Evolutionary conservation across 2,329 filamentous ascomycete species (phyloP), one percentile per base, ranked within the genome.

Genomic region (Ambrosiella cleistominuta): DNA sequence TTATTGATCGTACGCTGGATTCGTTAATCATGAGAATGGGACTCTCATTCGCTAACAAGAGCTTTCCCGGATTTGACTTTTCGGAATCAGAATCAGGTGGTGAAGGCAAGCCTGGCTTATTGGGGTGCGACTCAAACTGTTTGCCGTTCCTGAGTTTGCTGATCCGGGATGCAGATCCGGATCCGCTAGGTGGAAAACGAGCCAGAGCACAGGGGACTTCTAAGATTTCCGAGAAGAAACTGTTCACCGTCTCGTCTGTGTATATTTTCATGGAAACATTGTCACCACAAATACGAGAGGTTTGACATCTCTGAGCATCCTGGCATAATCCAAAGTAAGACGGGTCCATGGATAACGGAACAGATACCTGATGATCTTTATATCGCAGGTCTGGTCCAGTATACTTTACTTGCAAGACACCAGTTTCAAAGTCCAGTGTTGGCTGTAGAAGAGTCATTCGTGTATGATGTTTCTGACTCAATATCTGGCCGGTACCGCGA

Each of bases 11-110:
- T 53, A 97, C 77, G 63, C 89, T 96, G 8, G 86, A 82, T 57
- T 81, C 78, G 17, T 87, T 88, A 58, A 97, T 83, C 52, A 88
- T 79, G 0, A 98, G 77, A 50, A 98, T 94, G 0, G 93, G 91
- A 57, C 88, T 95, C 69, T 97, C 93, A 67, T 98, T 98, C 27
- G 90, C 86, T 2, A 98, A 73, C 0, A 93, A 72, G 39, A 97
- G 89, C 2, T 82, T 76, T 68, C 57, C 68, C 2, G 58, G 36
- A 66, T 51, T 63, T 65, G 13, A 60, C 64, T 27, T 44, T 64
- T 81, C 74, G 35, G 71, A 72, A 61, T 80, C 79, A 0, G 80
- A 83, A 54, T 82, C 79, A 1, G 76, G 75, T 7, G 76, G 78
- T 17, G 75, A 79, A 15, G 76, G 61, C 17, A 75, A 72, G 35